Percentiles rank a stretch among this genome's conserved stretches.
Evolutionary conservation across 257 asterid species (phyloP).

Genomic region (Avicennia marina): DNA sequence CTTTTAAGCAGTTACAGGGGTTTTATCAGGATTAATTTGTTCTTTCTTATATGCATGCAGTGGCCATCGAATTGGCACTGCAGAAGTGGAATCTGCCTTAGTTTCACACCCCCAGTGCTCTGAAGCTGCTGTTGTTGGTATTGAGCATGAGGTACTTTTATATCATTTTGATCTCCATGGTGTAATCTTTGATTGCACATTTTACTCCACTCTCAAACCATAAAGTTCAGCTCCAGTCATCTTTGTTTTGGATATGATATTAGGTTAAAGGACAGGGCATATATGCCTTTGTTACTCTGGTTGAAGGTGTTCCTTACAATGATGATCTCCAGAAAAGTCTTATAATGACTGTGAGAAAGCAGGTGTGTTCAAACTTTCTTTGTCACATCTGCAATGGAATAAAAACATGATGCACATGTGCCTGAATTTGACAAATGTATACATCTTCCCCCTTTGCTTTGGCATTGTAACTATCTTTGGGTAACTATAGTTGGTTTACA

Average conservation of each 20-base stretch:
- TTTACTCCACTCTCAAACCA: neutral
- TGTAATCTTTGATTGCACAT: neutral
- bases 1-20: neutral
- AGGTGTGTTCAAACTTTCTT: slow-evolving; percentile 39
- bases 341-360: slow-evolving; percentile 68
- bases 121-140: slow-evolving; percentile 99
- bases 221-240: neutral
- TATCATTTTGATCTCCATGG: neutral
- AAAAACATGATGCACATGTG: too few species aligned
- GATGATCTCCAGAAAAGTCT: slow-evolving; percentile 84
- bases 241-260: slow-evolving; percentile 16
- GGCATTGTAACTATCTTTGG: too few species aligned
- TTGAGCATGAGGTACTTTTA: slow-evolving; percentile 86
- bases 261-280: slow-evolving; percentile 99
- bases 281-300: slow-evolving; percentile 87
- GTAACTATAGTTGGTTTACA: too few species aligned
- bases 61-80: slow-evolving; percentile 98
- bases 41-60: slow-evolving; percentile 26
- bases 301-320: slow-evolving; percentile 84
- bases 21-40: too few species aligned
- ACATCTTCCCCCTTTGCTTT: too few species aligned
- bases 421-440: too few species aligned
- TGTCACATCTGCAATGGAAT: neutral
- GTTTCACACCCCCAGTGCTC: slow-evolving; percentile 93
- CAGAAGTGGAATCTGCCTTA: slow-evolving; percentile 99